Evolutionary conservation across 805 yeast genomes (phyloP), one percentile per base, ranked within the genome.

Genomic region (Maudiozyma serrabonitensis): DNA sequence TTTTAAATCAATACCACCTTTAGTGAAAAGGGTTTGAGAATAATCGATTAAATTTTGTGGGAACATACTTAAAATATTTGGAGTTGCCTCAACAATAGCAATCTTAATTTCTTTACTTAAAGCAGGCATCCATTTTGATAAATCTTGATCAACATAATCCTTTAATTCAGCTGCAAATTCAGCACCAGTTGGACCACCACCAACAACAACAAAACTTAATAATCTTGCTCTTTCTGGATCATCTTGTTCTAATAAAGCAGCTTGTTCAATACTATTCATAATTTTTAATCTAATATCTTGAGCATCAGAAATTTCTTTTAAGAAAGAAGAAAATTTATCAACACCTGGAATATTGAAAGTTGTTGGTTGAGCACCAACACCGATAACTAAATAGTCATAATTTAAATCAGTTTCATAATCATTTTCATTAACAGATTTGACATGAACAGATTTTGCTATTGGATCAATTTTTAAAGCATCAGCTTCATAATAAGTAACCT

Each of bases 171-270:
- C 98, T 57, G 97, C 96, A 61, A 89, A 85, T 72, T 89, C 97
- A 54, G 90, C 96, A 73, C 98, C 98, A 42, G 98, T 90, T 66
- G 98, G 97, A 56, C 98, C 98, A 70, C 97, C 98, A 62, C 98
- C 98, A 58, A 93, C 95, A 54, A 91, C 95, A 54, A 91, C 91
- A 60, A 89, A 82, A 54, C 83, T 84, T 66, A 90, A 77, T 60
- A 91, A 76, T 68, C 95, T 80, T 70, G 81, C 79, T 70, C 97
- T 81, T 67, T 87, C 95, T 19, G 82, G 81, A 57, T 80, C 87
- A 28, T 69, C 68, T 58, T 77, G 78, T 50, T 93, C 87, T 58
- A 89, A 77, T 56, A 84, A 73, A 58, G 85, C 80, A 41, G 97
- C 96, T 54, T 88, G 84, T 73, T 91, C 96, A 61, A 90, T 82